Percentiles rank a stretch among this genome's conserved stretches.
Evolutionary conservation across 345 rosid genomes (phyloP).

Genomic region (Hibiscus syriacus): DNA sequence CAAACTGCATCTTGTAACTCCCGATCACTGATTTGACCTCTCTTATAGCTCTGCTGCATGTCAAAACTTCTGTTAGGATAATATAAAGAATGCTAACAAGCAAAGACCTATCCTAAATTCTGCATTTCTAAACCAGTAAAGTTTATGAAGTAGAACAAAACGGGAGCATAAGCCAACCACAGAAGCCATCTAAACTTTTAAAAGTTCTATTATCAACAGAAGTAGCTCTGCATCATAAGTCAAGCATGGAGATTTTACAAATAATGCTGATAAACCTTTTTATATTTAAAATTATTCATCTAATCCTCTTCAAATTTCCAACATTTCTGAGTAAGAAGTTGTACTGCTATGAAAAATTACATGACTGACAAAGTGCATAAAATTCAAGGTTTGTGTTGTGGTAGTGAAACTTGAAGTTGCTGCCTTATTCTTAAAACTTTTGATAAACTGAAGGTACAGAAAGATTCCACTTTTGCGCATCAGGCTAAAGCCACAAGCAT

Average conservation of each 20-base stretch:
- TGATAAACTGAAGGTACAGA: neutral
- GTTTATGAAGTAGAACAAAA: neutral
- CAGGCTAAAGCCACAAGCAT: neutral
- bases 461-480: neutral
- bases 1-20: conserved; percentile 42
- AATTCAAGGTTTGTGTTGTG: neutral
- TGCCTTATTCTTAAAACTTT: neutral
- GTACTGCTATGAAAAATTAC: neutral
- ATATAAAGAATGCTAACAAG: neutral
- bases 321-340: neutral
- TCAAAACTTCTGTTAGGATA: conserved; percentile 5
- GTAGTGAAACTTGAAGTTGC: neutral
- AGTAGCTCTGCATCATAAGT: neutral
- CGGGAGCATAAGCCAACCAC: neutral
- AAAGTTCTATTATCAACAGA: neutral
- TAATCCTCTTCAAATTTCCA: neutral
- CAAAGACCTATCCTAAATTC: neutral
- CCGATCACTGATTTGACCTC: conserved; percentile 43
- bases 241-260: neutral
- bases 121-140: neutral
- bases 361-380: neutral
- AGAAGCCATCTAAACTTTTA: neutral
- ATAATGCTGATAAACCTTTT: neutral
- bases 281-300: neutral
- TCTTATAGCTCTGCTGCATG: conserved; percentile 51